These are phyloP conservation scores for Agrostemma githago DNA, from an alignment of 148 eudicot genomes.

Conservation along the genomic window DNA sequence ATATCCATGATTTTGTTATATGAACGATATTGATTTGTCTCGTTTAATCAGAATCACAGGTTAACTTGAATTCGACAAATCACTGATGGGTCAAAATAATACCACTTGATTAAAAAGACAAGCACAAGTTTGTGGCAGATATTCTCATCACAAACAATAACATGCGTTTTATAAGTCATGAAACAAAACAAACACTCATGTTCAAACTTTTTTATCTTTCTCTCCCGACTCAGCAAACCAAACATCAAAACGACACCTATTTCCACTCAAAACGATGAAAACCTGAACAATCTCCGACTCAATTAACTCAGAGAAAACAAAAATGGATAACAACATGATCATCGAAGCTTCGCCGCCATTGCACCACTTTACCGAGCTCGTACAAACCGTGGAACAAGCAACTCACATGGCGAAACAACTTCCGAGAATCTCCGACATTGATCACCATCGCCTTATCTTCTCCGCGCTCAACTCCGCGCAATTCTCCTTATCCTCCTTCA, in stretches of 20 bases:
- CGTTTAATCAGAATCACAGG: too few species aligned
- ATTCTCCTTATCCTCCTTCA: slow-evolving; percentile 26
- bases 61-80: too few species aligned
- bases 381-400: slow-evolving; percentile 27
- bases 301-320: background rate
- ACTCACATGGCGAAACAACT: slow-evolving; percentile 30
- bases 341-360: slow-evolving; percentile 11
- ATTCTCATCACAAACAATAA: too few species aligned
- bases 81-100: too few species aligned
- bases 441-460: slow-evolving; percentile 17
- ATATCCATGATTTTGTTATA: too few species aligned
- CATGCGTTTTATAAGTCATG: background rate
- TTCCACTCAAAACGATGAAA: background rate
- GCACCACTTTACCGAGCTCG: slow-evolving; percentile 18
- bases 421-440: slow-evolving; percentile 19
- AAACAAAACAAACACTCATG: background rate
- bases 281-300: background rate
- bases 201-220: background rate
- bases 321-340: slow-evolving; percentile 13
- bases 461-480: slow-evolving; percentile 22
- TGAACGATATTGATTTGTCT: too few species aligned
- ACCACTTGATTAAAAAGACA: too few species aligned
- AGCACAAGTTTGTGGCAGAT: too few species aligned
- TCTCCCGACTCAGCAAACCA: background rate
- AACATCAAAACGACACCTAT: background rate